A percentile compares a stretch with the other conserved stretches of the same genome.
Conservation (phyloP, 139 green algal species). For the Chlamydomonas eustigma region DNA sequence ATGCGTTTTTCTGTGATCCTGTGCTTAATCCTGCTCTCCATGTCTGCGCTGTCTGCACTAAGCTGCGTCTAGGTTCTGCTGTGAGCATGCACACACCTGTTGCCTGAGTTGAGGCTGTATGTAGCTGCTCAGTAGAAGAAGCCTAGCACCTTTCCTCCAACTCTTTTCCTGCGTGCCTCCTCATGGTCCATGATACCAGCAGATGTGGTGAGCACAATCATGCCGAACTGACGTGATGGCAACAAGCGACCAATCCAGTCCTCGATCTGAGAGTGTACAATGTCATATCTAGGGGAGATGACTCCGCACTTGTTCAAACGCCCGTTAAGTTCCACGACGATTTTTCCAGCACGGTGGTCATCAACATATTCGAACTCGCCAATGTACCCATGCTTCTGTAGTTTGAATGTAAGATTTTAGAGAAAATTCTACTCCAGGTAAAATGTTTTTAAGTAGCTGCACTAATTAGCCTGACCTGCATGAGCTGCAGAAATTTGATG, state of each 20-base stretch:
- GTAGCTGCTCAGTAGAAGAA: constrained; percentile 86
- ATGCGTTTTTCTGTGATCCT: too few relatives aligned
- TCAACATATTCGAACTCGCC: constrained; percentile 98
- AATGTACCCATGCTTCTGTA: constrained; percentile 95
- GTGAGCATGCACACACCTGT: too few relatives aligned
- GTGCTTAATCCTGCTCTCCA: too few relatives aligned
- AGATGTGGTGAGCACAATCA: constrained; percentile 96
- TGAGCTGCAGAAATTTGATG: constrained; percentile 95
- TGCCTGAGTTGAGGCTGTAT: too few relatives aligned
- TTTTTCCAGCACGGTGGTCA: constrained; percentile 97
- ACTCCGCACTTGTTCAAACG: constrained; percentile 99
- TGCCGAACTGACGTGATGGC: constrained; percentile 96
- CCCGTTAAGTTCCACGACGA: constrained; percentile 98
- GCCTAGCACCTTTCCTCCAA: constrained; percentile 93
- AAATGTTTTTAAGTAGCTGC: too few relatives aligned
- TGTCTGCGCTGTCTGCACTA: too few relatives aligned
- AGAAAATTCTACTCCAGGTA: too few relatives aligned
- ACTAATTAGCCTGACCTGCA: constrained; percentile 27
- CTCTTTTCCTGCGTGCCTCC: constrained; percentile 93
- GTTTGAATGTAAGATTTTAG: too few relatives aligned
- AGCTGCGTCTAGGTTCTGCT: too few relatives aligned
- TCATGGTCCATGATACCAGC: constrained; percentile 99
- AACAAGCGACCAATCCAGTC: constrained; percentile 93
- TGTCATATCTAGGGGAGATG: constrained; percentile 95
- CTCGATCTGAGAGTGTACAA: constrained; percentile 82